Evolutionary conservation across 768 basidiomycete genomes (phyloP).

Genomic region (Podaxis sp.): DNA sequence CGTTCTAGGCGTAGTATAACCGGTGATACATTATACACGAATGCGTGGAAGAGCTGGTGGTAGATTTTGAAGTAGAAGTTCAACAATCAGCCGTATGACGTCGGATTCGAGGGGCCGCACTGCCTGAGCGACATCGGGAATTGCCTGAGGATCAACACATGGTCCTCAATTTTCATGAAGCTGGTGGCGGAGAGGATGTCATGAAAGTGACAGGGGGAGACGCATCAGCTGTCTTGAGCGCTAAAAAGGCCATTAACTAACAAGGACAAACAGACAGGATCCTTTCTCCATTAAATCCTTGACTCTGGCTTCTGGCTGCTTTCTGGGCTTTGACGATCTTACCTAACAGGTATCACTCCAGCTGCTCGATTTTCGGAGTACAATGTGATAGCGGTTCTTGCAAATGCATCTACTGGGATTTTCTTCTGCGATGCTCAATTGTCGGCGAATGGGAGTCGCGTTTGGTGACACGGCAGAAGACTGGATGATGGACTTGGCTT

Average conservation of each 20-base stretch:
- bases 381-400: not conserved
- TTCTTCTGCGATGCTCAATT: not conserved
- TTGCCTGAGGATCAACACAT: not conserved
- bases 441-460: not conserved
- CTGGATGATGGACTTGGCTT: not conserved
- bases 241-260: not conserved
- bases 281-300: not conserved
- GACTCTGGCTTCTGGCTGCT: not conserved
- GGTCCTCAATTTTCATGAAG: not conserved
- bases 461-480: conserved; percentile 5
- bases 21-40: not conserved
- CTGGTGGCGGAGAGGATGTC: not conserved
- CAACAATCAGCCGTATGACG: not conserved
- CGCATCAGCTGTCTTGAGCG: not conserved
- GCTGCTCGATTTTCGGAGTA: not conserved
- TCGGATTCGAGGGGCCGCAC: not conserved
- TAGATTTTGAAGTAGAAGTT: not conserved
- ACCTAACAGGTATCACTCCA: not conserved
- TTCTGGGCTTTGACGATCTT: not conserved
- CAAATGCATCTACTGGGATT: not conserved
- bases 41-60: not conserved
- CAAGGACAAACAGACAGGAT: not conserved
- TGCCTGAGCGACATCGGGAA: not conserved
- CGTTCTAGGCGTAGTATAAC: not conserved
- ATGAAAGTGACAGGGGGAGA: not conserved